These are phyloP conservation scores for Anastatica hierochuntica DNA, from an alignment of 345 rosid species.

Conservation along the genomic window DNA sequence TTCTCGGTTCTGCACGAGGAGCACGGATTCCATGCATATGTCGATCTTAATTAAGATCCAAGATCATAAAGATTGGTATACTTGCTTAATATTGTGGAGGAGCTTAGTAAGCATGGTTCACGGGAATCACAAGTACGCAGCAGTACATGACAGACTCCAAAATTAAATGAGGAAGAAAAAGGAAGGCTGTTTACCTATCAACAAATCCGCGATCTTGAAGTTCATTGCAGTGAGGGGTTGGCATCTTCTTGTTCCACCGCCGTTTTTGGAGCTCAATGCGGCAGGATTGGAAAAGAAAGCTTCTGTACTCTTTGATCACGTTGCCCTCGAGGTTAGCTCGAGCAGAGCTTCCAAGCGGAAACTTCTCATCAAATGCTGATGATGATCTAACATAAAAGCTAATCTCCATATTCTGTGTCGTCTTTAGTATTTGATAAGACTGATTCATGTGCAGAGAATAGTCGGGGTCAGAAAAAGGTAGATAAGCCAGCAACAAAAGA, in stretches of 20 bases:
- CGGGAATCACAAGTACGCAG: not conserved
- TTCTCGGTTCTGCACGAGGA: not conserved
- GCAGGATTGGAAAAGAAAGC: conserved; percentile 58
- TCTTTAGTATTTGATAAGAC: conserved; percentile 53
- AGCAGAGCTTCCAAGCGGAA: conserved; percentile 56
- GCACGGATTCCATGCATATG: not conserved
- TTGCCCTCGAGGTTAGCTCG: conserved; percentile 53
- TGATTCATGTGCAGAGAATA: conserved; percentile 56
- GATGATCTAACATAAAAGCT: conserved; percentile 65
- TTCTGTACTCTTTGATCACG: conserved; percentile 63
- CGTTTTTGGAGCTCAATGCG: conserved; percentile 65
- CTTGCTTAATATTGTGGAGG: not conserved
- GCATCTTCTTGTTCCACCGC: conserved; percentile 67
- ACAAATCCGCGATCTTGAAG: conserved; percentile 51
- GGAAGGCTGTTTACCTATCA: conserved; percentile 36
- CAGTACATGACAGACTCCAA: not conserved
- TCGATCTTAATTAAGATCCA: not conserved
- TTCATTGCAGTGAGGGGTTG: conserved; percentile 66
- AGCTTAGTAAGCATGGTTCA: not conserved
- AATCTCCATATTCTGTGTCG: conserved; percentile 55
- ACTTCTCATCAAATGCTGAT: conserved; percentile 50
- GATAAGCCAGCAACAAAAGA: conserved; percentile 61
- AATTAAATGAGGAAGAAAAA: not conserved
- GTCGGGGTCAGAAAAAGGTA: conserved; percentile 68
- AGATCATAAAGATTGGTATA: not conserved